Conservation (phyloP, 768 basidiomycete species). For the Psilocybe sp. region DNA sequence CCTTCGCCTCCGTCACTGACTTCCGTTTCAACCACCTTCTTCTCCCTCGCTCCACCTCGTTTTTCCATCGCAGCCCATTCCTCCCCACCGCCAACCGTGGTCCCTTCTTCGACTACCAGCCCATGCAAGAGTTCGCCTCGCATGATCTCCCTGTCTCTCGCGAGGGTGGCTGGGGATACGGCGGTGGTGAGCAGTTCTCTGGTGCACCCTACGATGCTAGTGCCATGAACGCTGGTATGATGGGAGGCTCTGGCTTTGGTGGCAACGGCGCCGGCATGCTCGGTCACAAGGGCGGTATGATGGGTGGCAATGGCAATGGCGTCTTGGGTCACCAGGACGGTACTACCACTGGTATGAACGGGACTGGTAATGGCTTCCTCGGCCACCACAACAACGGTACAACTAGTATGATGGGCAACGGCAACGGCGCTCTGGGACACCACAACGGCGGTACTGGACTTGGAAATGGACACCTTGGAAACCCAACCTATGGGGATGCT, state of each 20-base stretch:
- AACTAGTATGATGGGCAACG: too few species aligned
- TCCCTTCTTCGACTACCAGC: slow-evolving; percentile 34
- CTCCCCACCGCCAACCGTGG: slow-evolving; percentile 18
- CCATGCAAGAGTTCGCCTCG: slow-evolving; percentile 21
- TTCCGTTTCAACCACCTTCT: slow-evolving; percentile 59
- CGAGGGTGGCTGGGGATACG: slow-evolving; percentile 44
- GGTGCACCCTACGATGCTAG: slow-evolving; percentile 46
- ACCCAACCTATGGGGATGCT: too few species aligned
- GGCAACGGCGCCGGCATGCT: not conserved
- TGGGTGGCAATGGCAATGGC: too few species aligned
- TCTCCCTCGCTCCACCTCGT: slow-evolving; percentile 47
- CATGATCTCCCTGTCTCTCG: slow-evolving; percentile 38
- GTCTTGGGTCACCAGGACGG: too few species aligned
- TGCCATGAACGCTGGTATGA: slow-evolving; percentile 16
- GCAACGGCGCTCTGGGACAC: too few species aligned
- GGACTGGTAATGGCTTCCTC: too few species aligned
- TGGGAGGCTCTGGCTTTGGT: slow-evolving; percentile 6
- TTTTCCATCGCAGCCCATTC: slow-evolving; percentile 35
- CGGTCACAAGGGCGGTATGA: not conserved
- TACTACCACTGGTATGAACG: too few species aligned
- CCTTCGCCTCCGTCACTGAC: slow-evolving; percentile 54
- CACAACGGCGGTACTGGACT: too few species aligned
- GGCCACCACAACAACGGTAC: too few species aligned
- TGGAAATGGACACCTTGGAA: too few species aligned
- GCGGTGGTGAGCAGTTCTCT: slow-evolving; percentile 29